phyloP scores from a whole-genome alignment of 441 rosid genomes.

The Populus tomentosa region DNA sequence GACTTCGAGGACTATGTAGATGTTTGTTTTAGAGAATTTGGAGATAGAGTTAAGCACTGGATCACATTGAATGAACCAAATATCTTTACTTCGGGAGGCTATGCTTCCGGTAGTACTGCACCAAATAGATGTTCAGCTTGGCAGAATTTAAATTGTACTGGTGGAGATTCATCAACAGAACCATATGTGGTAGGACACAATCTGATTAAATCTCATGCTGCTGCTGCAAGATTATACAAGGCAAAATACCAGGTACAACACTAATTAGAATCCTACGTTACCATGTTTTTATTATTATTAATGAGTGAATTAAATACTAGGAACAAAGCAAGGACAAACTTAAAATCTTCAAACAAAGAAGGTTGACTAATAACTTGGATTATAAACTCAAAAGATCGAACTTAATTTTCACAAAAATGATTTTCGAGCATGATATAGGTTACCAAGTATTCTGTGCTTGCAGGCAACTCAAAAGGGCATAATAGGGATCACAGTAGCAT shows the following conservation, averaged over 20 bases:
- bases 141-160: conserved; percentile 30
- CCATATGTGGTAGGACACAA: conserved; percentile 52
- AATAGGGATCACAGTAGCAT: conserved; percentile 47
- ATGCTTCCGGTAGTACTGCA: conserved; percentile 25
- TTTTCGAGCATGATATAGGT: neutral
- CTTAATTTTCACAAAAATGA: neutral
- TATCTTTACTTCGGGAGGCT: conserved; percentile 29
- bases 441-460: neutral
- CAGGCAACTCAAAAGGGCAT: conserved; percentile 39
- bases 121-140: conserved; percentile 53
- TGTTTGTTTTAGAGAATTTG: conserved; percentile 49
- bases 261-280: neutral
- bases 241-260: conserved; percentile 35
- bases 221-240: conserved; percentile 42
- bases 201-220: conserved; percentile 66
- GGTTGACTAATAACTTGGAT: too few relatives aligned
- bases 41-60: conserved; percentile 71
- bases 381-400: too few relatives aligned
- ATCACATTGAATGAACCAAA: conserved; percentile 62
- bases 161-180: conserved; percentile 53
- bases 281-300: too few relatives aligned
- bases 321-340: too few relatives aligned
- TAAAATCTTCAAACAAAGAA: too few relatives aligned
- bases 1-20: conserved; percentile 42
- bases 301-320: too few relatives aligned